A percentile compares a stretch with the other conserved stretches of the same genome.
phyloP scores from a whole-genome alignment of 306 rosid genomes.

The Carpinus viminea region DNA sequence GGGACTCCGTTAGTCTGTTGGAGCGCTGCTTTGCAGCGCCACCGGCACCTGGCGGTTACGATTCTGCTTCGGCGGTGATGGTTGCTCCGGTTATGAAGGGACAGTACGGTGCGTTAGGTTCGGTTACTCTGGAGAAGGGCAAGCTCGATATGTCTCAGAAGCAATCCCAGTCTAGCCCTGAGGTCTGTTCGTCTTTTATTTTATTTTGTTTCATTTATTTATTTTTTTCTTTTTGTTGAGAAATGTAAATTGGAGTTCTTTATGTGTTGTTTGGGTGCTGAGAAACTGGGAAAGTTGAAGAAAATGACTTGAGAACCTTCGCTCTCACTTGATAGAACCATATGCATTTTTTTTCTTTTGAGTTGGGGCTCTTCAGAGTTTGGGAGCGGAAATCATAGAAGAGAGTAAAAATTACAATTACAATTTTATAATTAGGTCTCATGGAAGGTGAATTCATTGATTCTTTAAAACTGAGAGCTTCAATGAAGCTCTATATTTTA shows the following conservation, averaged over 20 bases:
- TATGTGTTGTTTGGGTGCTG: background rate
- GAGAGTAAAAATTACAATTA: background rate
- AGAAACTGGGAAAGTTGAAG: background rate
- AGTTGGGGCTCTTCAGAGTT: background rate
- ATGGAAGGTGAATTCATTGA: background rate
- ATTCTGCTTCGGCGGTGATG: conserved; percentile 8
- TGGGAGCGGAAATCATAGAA: background rate
- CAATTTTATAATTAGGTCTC: background rate
- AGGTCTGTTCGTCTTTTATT: conserved; percentile 43
- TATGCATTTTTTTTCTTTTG: background rate
- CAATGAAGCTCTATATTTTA: background rate
- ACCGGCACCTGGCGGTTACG: conserved; percentile 23
- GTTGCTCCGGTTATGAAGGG: conserved; percentile 70
- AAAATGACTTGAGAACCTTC: background rate
- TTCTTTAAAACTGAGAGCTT: background rate
- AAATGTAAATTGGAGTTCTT: background rate
- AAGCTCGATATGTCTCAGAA: conserved; percentile 76
- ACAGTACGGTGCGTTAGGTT: conserved; percentile 63
- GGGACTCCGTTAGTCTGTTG: conserved; percentile 34
- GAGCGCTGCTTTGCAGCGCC: conserved; percentile 65
- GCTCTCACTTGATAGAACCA: background rate
- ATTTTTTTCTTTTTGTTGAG: background rate
- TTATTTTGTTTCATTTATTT: background rate
- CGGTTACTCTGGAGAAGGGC: conserved; percentile 86
- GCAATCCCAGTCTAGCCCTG: conserved; percentile 70